Percentiles rank a stretch among this genome's conserved stretches.
These are phyloP conservation scores for Pleurotus giganteus DNA, from an alignment of 768 basidiomycete species.

Conservation along the genomic window DNA sequence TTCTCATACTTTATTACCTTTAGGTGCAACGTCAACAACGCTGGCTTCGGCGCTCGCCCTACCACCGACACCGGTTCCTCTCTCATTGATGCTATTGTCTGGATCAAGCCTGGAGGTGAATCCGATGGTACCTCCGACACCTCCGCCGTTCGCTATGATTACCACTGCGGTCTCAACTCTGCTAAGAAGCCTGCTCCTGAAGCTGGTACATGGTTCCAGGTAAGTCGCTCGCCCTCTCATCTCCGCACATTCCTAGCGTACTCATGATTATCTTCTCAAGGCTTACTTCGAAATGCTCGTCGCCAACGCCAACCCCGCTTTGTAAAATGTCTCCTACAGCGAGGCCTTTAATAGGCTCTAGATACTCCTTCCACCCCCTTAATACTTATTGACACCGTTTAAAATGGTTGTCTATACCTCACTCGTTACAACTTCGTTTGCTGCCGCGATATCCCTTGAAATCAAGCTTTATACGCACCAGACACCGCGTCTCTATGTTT, in stretches of 20 bases:
- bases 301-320: constrained; percentile 47
- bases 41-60: constrained; percentile 30
- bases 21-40: constrained; percentile 29
- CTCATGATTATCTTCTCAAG: constrained; percentile 14
- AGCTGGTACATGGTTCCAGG: constrained; percentile 68
- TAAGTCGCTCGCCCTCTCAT: neutral
- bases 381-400: neutral
- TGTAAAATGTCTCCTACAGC: constrained; percentile 28
- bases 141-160: constrained; percentile 52
- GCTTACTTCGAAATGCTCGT: constrained; percentile 57
- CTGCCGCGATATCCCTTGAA: too few relatives aligned
- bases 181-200: constrained; percentile 58
- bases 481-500: too few relatives aligned
- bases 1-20: neutral
- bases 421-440: neutral
- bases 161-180: constrained; percentile 48
- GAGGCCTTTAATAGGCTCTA: constrained; percentile 1
- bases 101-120: constrained; percentile 70
- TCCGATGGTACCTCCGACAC: constrained; percentile 60
- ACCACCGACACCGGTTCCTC: constrained; percentile 52
- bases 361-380: neutral
- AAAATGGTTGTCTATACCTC: neutral
- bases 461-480: too few relatives aligned
- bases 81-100: constrained; percentile 59
- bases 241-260: neutral